A percentile compares a stretch with the other conserved stretches of the same genome.
Conservation (phyloP, 805 yeast species). For the Myxozyma geophila region DNA sequence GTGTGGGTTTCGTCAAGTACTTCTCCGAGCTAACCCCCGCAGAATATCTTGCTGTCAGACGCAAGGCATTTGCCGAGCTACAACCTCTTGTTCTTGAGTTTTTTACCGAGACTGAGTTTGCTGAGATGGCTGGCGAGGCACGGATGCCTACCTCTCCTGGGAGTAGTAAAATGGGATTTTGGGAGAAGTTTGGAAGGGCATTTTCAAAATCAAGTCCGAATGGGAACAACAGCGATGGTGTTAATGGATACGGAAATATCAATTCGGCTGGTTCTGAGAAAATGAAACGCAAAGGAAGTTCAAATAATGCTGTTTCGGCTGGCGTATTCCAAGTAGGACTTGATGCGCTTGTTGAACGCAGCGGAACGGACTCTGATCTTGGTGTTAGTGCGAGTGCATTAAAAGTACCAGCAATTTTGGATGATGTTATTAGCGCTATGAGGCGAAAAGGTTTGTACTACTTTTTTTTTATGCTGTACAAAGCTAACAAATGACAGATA, state of each 20-base stretch:
- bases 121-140: conserved; percentile 42
- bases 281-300: conserved; percentile 27
- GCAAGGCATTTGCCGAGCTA: conserved; percentile 58
- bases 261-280: conserved; percentile 1
- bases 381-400: conserved; percentile 84
- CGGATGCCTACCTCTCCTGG: conserved; percentile 6
- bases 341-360: conserved; percentile 63
- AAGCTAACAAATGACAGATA: conserved; percentile 38
- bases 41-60: conserved; percentile 64
- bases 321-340: conserved; percentile 82
- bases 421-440: conserved; percentile 81
- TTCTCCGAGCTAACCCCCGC: conserved; percentile 51
- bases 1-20: conserved; percentile 24
- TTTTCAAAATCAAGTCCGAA: conserved; percentile 40
- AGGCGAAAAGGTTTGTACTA: conserved; percentile 84
- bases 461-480: background rate
- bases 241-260: conserved; percentile 5
- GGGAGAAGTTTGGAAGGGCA: conserved; percentile 54
- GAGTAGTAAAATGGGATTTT: conserved; percentile 49
- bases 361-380: conserved; percentile 81
- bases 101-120: conserved; percentile 48
- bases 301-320: conserved; percentile 1
- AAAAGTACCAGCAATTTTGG: conserved; percentile 81
- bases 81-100: conserved; percentile 44
- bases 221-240: background rate